Conservation (phyloP, 164 flowering plant species). For the Nymphaea colorata region DNA sequence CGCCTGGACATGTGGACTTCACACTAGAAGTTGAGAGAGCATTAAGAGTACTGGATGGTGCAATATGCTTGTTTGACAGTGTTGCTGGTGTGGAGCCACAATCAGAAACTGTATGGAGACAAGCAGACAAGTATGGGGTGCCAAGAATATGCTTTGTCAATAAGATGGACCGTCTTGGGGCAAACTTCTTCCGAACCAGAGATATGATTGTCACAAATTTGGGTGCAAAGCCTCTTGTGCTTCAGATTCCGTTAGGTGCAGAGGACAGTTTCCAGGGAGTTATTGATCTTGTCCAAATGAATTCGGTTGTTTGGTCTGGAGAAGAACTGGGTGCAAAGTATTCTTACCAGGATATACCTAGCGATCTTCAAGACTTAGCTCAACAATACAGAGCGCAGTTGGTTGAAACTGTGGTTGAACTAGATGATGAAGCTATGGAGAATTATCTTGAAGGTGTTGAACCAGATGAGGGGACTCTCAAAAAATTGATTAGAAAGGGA, state of each 20-base stretch:
- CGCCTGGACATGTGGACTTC: slow-evolving; percentile 98
- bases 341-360: slow-evolving; percentile 69
- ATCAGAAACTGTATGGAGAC: slow-evolving; percentile 98
- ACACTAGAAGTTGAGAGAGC: slow-evolving; percentile 98
- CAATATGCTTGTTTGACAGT: slow-evolving; percentile 90
- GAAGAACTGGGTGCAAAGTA: slow-evolving; percentile 94
- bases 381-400: slow-evolving; percentile 58
- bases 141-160: slow-evolving; percentile 95
- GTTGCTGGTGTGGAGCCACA: slow-evolving; percentile 99
- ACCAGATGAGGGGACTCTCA: slow-evolving; percentile 72
- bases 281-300: slow-evolving; percentile 81
- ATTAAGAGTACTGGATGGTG: slow-evolving; percentile 92
- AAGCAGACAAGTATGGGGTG: slow-evolving; percentile 92
- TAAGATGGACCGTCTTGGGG: slow-evolving; percentile 97
- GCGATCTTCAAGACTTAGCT: slow-evolving; percentile 61
- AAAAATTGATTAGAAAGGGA: slow-evolving; percentile 76
- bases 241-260: slow-evolving; percentile 86
- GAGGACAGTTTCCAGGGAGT: slow-evolving; percentile 81
- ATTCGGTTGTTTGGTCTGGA: slow-evolving; percentile 87
- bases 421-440: slow-evolving; percentile 86
- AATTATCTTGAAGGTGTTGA: slow-evolving; percentile 78
- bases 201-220: slow-evolving; percentile 94
- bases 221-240: slow-evolving; percentile 91
- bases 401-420: slow-evolving; percentile 66
- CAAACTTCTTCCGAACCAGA: slow-evolving; percentile 82